A percentile compares a stretch with the other conserved stretches of the same genome.
phyloP scores from a whole-genome alignment of 768 basidiomycete genomes.

The Pulveroboletus sp. region DNA sequence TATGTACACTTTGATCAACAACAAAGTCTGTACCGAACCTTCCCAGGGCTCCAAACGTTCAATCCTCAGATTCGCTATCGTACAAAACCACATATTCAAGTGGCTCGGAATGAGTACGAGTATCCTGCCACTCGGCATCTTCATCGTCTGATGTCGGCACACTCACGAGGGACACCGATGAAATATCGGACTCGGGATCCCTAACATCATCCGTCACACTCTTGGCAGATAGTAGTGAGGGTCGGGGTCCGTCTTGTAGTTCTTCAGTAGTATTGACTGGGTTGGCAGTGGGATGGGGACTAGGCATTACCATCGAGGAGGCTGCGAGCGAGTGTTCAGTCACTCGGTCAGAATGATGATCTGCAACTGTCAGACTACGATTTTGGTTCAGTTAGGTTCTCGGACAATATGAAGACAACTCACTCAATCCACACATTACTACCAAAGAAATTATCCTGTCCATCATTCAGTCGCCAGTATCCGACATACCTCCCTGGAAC shows the following conservation, averaged over 20 bases:
- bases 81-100: slow-evolving; percentile 72
- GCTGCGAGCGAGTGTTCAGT: slow-evolving; percentile 56
- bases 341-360: slow-evolving; percentile 37
- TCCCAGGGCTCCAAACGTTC: too few species aligned
- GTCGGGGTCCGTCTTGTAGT: slow-evolving; percentile 4
- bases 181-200: slow-evolving; percentile 38
- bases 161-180: slow-evolving; percentile 58
- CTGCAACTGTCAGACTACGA: slow-evolving; percentile 62
- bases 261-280: slow-evolving; percentile 11
- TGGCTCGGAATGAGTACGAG: slow-evolving; percentile 39
- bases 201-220: slow-evolving; percentile 39
- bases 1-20: too few species aligned
- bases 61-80: slow-evolving; percentile 58
- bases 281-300: slow-evolving; percentile 22
- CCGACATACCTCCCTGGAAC: slow-evolving; percentile 66
- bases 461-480: slow-evolving; percentile 71
- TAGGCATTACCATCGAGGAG: slow-evolving; percentile 66
- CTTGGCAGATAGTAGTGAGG: slow-evolving; percentile 19
- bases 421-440: slow-evolving; percentile 77
- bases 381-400: slow-evolving; percentile 3
- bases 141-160: slow-evolving; percentile 54
- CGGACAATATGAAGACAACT: slow-evolving; percentile 27
- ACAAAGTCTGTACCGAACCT: too few species aligned
- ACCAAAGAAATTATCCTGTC: slow-evolving; percentile 55
- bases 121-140: slow-evolving; percentile 57